Percentiles rank a stretch among this genome's conserved stretches.
Evolutionary conservation across 176 grass and related monocot genomes (phyloP).

Genomic region (Hordeum marinum): DNA sequence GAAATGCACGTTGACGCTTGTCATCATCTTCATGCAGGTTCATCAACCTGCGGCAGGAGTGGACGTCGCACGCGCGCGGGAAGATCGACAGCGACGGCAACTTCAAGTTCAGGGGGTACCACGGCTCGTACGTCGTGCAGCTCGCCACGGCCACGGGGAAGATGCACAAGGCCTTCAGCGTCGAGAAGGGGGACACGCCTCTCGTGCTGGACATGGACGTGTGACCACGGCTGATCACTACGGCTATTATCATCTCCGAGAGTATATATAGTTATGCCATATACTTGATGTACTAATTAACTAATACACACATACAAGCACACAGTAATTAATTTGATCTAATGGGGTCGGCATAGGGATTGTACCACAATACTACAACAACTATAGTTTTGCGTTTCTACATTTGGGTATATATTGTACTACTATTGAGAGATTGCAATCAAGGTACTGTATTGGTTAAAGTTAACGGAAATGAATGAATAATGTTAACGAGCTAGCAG

Average conservation of each 20-base stretch:
- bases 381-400: neutral
- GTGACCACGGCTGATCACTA: constrained; percentile 3
- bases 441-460: constrained; percentile 43
- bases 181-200: constrained; percentile 66
- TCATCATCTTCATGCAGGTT: constrained; percentile 29
- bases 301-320: neutral
- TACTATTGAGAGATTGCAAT: neutral
- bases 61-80: constrained; percentile 58
- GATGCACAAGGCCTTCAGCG: constrained; percentile 47
- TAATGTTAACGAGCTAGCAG: constrained; percentile 33
- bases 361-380: neutral
- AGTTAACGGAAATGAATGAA: constrained; percentile 12
- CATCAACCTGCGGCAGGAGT: constrained; percentile 48
- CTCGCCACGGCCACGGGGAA: constrained; percentile 36
- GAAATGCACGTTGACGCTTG: no score
- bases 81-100: constrained; percentile 31
- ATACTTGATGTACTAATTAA: neutral
- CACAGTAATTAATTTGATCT: constrained; percentile 15
- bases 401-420: constrained; percentile 28
- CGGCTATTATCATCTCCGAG: neutral
- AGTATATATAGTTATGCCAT: neutral
- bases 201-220: constrained; percentile 49
- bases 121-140: constrained; percentile 52
- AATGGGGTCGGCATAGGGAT: neutral
- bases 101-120: constrained; percentile 68